Evolutionary conservation across 2,329 filamentous ascomycete species (phyloP), one percentile per base, ranked within the genome.

Genomic region (Ophiosphaerella narmari): DNA sequence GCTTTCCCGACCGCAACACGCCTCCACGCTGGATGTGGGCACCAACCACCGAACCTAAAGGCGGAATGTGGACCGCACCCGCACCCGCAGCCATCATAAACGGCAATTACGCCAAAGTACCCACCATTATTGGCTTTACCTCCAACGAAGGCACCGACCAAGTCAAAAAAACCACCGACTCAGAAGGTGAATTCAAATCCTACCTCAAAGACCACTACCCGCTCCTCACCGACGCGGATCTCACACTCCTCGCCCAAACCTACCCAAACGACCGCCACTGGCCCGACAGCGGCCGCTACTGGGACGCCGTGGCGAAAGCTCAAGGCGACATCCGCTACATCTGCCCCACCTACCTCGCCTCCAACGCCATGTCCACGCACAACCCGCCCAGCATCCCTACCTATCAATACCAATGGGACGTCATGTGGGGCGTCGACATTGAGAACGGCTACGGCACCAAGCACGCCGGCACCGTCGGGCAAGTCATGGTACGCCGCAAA

Each of bases 161-260:
- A 62, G 63, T 78, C 63, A 57, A 68, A 63, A 63, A 66, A 64
- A 37, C 54, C 29, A 59, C 68, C 51, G 60, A 79, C 62, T 48
- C 66, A 58, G 33, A 78, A 72, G 46, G 70, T 70, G 67, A 67
- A 12, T 66, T 70, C 48, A 69, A 66, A 43, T 53, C 55, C 38
- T 70, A 70, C 52, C 55, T 70, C 31, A 63, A 65, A 48, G 66
- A 70, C 44, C 67, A 70, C 52, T 70, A 80, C 32, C 75, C 83
- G 4, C 68, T 82, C 0, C 74, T 83, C 2, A 74, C 82, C 3
- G 80, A 82, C 60, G 79, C 80, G 48, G 80, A 78, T 36, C 76
- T 80, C 24, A 48, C 57, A 26, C 51, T 59, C 2, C 59, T 70
- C 16, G 60, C 46, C 2, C 52, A 57, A 2, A 65, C 57, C 8